Conservation (phyloP, 2,329 filamentous ascomycete species). For the Ophiognomonia clavigignenti-juglandacearum region DNA sequence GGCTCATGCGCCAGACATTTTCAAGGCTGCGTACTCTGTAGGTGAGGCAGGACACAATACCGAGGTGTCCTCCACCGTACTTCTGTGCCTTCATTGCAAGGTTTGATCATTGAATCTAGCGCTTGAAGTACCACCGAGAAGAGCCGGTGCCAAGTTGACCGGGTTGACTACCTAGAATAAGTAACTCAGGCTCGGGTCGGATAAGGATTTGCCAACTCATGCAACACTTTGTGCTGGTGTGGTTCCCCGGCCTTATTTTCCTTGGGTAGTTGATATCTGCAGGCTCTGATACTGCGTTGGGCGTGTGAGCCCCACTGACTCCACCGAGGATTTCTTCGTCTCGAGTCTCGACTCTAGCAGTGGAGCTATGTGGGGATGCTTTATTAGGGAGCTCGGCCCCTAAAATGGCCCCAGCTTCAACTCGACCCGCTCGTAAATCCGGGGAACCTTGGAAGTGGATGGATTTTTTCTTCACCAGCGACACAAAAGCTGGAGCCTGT, state of each 20-base stretch:
- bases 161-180: background rate
- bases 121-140: conserved; percentile 2
- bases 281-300: no score
- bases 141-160: background rate
- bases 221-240: no score
- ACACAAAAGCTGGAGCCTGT: background rate
- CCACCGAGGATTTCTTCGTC: no score
- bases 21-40: no score
- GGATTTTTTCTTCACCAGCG: background rate
- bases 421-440: background rate
- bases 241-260: no score
- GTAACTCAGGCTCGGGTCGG: background rate
- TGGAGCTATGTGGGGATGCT: background rate
- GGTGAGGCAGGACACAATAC: no score
- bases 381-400: background rate
- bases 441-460: no score
- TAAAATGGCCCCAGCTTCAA: background rate
- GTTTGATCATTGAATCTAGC: background rate
- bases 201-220: background rate
- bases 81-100: no score
- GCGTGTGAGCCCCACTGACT: no score
- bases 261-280: no score
- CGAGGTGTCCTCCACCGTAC: background rate
- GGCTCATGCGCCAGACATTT: no score
- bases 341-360: no score